Conservation (phyloP, 805 yeast genomes). For the Monosporozyma solicola region DNA sequence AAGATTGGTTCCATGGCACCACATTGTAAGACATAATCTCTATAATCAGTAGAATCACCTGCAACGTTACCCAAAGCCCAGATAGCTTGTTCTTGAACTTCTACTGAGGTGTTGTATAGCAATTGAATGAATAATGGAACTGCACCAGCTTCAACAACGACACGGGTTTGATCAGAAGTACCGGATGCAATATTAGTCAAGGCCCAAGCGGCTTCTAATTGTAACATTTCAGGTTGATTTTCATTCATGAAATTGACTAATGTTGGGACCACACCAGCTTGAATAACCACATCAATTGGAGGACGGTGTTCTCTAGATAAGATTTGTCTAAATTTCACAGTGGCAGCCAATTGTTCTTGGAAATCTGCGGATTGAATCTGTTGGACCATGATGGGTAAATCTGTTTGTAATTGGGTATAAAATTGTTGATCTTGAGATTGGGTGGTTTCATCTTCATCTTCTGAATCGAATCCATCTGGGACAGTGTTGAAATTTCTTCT, state of each 20-base stretch:
- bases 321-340: slow-evolving; percentile 87
- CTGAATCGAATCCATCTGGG: slow-evolving; percentile 43
- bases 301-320: slow-evolving; percentile 92
- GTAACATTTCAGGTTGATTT: slow-evolving; percentile 75
- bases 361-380: slow-evolving; percentile 66
- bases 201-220: slow-evolving; percentile 99
- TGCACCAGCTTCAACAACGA: slow-evolving; percentile 89
- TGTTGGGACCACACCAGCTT: slow-evolving; percentile 87
- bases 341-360: slow-evolving; percentile 77
- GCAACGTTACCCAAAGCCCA: slow-evolving; percentile 99
- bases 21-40: slow-evolving; percentile 80
- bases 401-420: slow-evolving; percentile 45
- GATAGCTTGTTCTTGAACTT: slow-evolving; percentile 96
- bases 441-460: slow-evolving; percentile 40
- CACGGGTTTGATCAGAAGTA: slow-evolving; percentile 75
- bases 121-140: slow-evolving; percentile 84
- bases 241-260: slow-evolving; percentile 77
- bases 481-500: slow-evolving; percentile 67
- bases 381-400: slow-evolving; percentile 78
- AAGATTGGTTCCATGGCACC: slow-evolving; percentile 88
- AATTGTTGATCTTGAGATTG: slow-evolving; percentile 35
- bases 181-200: slow-evolving; percentile 97
- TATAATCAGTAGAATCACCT: slow-evolving; percentile 84
- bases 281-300: slow-evolving; percentile 88
- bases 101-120: slow-evolving; percentile 70